Evolutionary conservation across 805 yeast genomes (phyloP).

Genomic region (Lipomyces kockii): DNA sequence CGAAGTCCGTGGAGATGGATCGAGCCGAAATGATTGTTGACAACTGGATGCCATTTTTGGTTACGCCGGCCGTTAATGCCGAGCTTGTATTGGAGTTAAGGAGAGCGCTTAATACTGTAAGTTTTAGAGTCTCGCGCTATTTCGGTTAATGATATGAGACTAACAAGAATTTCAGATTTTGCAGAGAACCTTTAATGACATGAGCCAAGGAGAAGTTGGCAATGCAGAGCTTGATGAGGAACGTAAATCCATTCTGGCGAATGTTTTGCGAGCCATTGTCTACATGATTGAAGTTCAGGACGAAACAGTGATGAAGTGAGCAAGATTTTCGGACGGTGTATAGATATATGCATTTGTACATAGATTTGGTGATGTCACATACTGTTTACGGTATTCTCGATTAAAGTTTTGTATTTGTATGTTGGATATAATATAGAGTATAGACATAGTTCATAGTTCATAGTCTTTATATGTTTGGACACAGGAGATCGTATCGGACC

Average conservation of each 20-base stretch:
- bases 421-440: neutral
- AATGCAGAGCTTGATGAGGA: neutral
- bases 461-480: slow-evolving; percentile 54
- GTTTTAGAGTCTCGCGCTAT: neutral
- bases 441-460: neutral
- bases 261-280: slow-evolving; percentile 15
- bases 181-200: slow-evolving; percentile 6
- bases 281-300: slow-evolving; percentile 17
- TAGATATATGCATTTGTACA: neutral
- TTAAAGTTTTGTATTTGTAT: neutral
- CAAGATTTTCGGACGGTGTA: neutral
- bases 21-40: slow-evolving; percentile 15
- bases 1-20: slow-evolving; percentile 4
- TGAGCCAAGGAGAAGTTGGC: slow-evolving; percentile 4
- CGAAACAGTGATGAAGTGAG: neutral
- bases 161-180: neutral
- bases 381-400: neutral
- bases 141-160: neutral
- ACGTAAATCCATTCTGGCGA: slow-evolving; percentile 2
- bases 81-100: slow-evolving; percentile 1
- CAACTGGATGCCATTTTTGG: slow-evolving; percentile 26
- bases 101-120: slow-evolving; percentile 1
- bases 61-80: slow-evolving; percentile 9
- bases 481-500: slow-evolving; percentile 66
- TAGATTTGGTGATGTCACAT: neutral